Evolutionary conservation across 257 asterid genomes (phyloP), one percentile per base, ranked within the genome.

Genomic region (Pogostemon cablin): DNA sequence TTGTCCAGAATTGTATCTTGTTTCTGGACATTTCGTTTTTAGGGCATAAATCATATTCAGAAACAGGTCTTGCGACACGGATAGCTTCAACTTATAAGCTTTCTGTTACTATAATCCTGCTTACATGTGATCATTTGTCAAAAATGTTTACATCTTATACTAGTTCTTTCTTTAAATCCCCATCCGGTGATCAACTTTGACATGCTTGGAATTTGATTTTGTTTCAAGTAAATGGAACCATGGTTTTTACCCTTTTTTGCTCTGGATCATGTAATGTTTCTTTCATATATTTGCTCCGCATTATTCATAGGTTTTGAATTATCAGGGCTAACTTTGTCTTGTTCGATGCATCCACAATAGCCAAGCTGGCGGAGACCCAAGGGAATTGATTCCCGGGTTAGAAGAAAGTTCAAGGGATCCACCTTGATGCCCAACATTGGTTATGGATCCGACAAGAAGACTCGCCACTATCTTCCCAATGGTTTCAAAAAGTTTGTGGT

Each of bases 351-450:
- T 56, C 10, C 1, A 4, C 11, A 35, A 34, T 75, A 86, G 95
- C 25, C 78, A 62, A 90, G 62, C 74, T 88, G 92, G 89, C 90
- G 90, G 9, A 73, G 96, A 39, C 96, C 96, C 0, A 88, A 90
- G 87, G 92, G 90, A 83, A 90, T 85, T 9, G 96, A 90, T 63
- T 86, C 93, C 20, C 73, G 92, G 38, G 96, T 88, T 52, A 62
- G 93, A 35, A 83, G 93, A 75, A 88, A 88, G 89, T 90, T 90
- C 75, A 84, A 88, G 77, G 90, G 97, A 15, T 84, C 88, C 1
- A 72, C 72, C 2, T 65, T 86, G 85, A 86, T 86, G 95, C 96
- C 92, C 47, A 90, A 81, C 80, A 85, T 86, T 42, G 97, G 91
- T 2, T 86, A 86, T 65, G 97, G 92, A 2, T 83, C 89, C 2